These are phyloP conservation scores for Monascus ruber DNA, from an alignment of 2,329 filamentous ascomycete genomes.

Conservation along the genomic window DNA sequence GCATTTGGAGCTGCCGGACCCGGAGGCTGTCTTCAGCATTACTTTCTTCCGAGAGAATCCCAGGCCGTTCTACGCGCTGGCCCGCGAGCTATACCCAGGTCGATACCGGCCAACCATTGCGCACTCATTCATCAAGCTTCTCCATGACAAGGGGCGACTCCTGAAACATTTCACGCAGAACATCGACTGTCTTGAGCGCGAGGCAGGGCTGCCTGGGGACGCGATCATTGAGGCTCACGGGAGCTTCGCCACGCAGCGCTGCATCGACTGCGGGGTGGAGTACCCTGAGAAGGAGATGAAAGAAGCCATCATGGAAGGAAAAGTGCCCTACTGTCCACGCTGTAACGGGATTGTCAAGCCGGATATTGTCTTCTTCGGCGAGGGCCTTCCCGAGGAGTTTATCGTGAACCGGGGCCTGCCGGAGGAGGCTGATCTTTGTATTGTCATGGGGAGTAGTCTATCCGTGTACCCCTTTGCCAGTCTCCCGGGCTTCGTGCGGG, in stretches of 20 bases:
- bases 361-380: conserved; percentile 81
- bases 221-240: conserved; percentile 90
- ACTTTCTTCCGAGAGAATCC: conserved; percentile 76
- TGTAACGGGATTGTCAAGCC: conserved; percentile 82
- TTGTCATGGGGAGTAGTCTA: conserved; percentile 74
- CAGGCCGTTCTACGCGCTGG: conserved; percentile 81
- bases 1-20: conserved; percentile 71
- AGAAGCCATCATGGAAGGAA: conserved; percentile 51
- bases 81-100: conserved; percentile 84
- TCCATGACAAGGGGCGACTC: conserved; percentile 67
- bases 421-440: too few relatives aligned
- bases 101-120: conserved; percentile 80
- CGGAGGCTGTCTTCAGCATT: conserved; percentile 92
- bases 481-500: too few relatives aligned
- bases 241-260: conserved; percentile 82
- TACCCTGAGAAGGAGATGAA: conserved; percentile 69
- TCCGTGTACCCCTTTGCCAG: too few relatives aligned
- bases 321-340: conserved; percentile 58
- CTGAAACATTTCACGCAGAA: conserved; percentile 92
- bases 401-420: too few relatives aligned
- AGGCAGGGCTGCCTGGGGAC: conserved; percentile 69
- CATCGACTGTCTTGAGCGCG: conserved; percentile 86
- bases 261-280: conserved; percentile 69
- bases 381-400: too few relatives aligned
- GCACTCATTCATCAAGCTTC: conserved; percentile 75